Evolutionary conservation across 2,329 filamentous ascomycete species (phyloP).

Genomic region (Aureobasidium subglaciale): DNA sequence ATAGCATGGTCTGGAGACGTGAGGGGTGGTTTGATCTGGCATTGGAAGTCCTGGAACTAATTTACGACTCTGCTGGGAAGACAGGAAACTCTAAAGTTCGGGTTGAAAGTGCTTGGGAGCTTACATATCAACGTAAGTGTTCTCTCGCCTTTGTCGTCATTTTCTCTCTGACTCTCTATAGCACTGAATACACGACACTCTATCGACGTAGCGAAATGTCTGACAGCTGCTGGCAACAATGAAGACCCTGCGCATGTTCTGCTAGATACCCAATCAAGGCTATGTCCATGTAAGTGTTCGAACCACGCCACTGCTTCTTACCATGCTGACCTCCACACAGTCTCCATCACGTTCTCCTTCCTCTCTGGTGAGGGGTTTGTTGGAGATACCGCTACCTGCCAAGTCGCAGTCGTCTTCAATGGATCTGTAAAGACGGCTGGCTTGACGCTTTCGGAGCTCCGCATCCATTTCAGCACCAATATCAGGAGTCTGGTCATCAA

Average conservation of each 20-base stretch:
- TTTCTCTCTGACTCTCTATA: not conserved
- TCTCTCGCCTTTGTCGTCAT: too few species aligned
- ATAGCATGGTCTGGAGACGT: slow-evolving; percentile 49
- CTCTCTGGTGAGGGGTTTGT: slow-evolving; percentile 16
- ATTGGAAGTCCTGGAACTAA: slow-evolving; percentile 44
- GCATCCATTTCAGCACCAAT: slow-evolving; percentile 12
- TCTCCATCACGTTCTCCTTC: slow-evolving; percentile 15
- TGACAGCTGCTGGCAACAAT: not conserved
- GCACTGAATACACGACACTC: not conserved
- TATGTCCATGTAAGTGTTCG: slow-evolving; percentile 14
- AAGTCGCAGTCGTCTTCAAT: slow-evolving; percentile 5
- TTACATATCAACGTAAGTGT: slow-evolving; percentile 15
- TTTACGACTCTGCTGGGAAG: slow-evolving; percentile 45
- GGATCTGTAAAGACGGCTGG: not conserved
- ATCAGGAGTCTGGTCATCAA: slow-evolving; percentile 9
- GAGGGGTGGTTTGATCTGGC: slow-evolving; percentile 55
- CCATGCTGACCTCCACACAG: too few species aligned
- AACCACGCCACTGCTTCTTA: too few species aligned
- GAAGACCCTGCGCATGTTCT: not conserved
- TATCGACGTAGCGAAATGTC: not conserved
- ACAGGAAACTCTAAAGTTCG: not conserved
- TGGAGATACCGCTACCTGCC: slow-evolving; percentile 14
- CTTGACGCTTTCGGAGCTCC: slow-evolving; percentile 8
- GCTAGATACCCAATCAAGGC: slow-evolving; percentile 13
- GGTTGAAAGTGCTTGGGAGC: slow-evolving; percentile 17